A percentile compares a stretch with the other conserved stretches of the same genome.
Evolutionary conservation across 2,329 filamentous ascomycete genomes (phyloP).

Genomic region (Penicillium janthinellum): DNA sequence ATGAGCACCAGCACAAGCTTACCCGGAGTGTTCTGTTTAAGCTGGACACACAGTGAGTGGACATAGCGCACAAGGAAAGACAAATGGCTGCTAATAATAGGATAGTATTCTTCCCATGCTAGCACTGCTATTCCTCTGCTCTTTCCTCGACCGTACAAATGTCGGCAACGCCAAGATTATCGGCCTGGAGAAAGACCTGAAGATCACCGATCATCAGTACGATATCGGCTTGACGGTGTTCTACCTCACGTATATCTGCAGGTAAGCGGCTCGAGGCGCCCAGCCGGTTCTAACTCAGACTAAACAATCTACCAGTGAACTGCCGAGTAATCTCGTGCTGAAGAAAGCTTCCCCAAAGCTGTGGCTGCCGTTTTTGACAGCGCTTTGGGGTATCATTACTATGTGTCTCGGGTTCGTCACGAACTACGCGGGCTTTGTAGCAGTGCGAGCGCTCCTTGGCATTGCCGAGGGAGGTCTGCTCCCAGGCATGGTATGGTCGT

Average conservation of each 20-base stretch:
- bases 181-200: constrained; percentile 60
- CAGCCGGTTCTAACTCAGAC: background rate
- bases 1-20: constrained; percentile 31
- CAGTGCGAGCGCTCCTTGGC: constrained; percentile 63
- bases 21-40: constrained; percentile 55
- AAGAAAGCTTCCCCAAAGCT: constrained; percentile 63
- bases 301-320: constrained; percentile 49
- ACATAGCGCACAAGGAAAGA: background rate
- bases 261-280: constrained; percentile 37
- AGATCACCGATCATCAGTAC: constrained; percentile 64
- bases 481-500: constrained; percentile 61
- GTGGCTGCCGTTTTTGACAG: constrained; percentile 61
- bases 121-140: constrained; percentile 67
- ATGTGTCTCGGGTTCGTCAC: constrained; percentile 43
- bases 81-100: background rate
- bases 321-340: constrained; percentile 65
- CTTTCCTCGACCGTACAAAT: constrained; percentile 69
- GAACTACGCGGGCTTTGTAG: constrained; percentile 58
- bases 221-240: constrained; percentile 65
- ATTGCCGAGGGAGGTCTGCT: constrained; percentile 66
- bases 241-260: constrained; percentile 62
- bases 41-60: constrained; percentile 24
- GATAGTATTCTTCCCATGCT: constrained; percentile 63
- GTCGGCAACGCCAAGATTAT: constrained; percentile 71
- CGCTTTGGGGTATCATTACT: constrained; percentile 61